Base-by-base conservation (phyloP, 2,329 filamentous ascomycete genomes). In the Calycina herbarum region DNA sequence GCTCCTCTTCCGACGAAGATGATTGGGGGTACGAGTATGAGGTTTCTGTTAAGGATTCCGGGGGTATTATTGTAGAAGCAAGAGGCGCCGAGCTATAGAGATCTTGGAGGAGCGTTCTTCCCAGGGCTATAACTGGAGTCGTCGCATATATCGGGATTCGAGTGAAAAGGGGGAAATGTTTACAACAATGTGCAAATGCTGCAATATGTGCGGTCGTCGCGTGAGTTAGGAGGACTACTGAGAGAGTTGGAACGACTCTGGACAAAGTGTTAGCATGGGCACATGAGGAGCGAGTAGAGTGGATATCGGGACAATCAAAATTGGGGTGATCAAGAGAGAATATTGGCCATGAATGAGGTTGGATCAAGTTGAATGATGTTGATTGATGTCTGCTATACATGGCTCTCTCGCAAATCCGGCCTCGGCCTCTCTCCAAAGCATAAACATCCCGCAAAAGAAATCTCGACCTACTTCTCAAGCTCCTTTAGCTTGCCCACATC, bases 81-180 rank as follows among this genome's bases (percentile, higher is more conserved):
- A 93, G 83, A 1, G 94, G 93, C 1, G 92, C 92, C 1, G 94
- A 97, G 8, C 90, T 86, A 77, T 99, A 99, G 10, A 98, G 84
- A 74, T 99, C 95, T 77, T 97, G 93, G 27, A 96, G 83, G 31
- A 98, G 84, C 0, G 93, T 96, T 51, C 94, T 90, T 24, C 95
- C 95, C 57, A 99, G 88, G 54, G 95, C 91, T 74, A 97, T 94
- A 72, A 99, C 93, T 10, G 95, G 95, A 48, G 89, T 89, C 5
- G 95, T 99, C 64, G 95, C 95, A 79, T 97, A 99, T 66, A 97
- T 89, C 51, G 95, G 95, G 67, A 99, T 93, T 75, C 93, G 89
- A 10, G 89, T 90, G 79, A 99, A 99, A 58, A 92, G 84, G 57
- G 95, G 93, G 69, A 98, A 91, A 78, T 97, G 90, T 79, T 97